These are phyloP conservation scores for Marasmius fiardii DNA, from an alignment of 1,284 basidiomycete genomes.

Conservation along the genomic window DNA sequence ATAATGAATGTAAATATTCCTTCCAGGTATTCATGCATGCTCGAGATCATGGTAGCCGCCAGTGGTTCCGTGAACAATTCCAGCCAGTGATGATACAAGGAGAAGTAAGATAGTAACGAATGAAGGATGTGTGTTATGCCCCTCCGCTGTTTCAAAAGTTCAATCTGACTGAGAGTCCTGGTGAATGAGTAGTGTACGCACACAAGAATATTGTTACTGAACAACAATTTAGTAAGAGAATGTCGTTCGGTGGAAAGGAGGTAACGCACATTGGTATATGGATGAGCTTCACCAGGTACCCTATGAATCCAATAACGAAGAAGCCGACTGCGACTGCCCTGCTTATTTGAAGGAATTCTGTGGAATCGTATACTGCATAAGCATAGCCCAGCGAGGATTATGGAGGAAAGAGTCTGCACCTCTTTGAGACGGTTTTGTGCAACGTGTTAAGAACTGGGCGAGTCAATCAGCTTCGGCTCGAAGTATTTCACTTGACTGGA, in stretches of 20 bases:
- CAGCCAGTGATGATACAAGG: constrained; percentile 4
- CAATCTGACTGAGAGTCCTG: constrained; percentile 6
- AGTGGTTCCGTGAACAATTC: constrained; percentile 1
- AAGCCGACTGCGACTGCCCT: constrained; percentile 93
- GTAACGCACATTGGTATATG: constrained; percentile 89
- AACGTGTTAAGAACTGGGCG: constrained; percentile 89
- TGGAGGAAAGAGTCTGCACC: constrained; percentile 48
- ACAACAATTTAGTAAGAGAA: constrained; percentile 15
- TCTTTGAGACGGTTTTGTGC: constrained; percentile 96
- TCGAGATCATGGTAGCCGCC: not conserved
- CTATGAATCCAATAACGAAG: constrained; percentile 97
- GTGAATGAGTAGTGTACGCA: constrained; percentile 43
- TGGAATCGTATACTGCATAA: constrained; percentile 6
- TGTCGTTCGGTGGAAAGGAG: constrained; percentile 4
- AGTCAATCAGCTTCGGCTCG: not conserved
- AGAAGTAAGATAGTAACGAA: constrained; percentile 10
- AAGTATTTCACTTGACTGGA: not conserved
- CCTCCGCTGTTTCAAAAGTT: constrained; percentile 49
- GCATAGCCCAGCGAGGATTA: constrained; percentile 6
- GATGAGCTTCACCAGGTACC: constrained; percentile 93
- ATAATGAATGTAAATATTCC: too few relatives aligned
- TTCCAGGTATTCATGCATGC: not conserved
- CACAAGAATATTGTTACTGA: constrained; percentile 93
- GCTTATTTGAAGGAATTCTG: constrained; percentile 92
- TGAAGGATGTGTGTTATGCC: constrained; percentile 41